Conservation (phyloP, 2,329 filamentous ascomycete species). For the Fusarium concolor region DNA sequence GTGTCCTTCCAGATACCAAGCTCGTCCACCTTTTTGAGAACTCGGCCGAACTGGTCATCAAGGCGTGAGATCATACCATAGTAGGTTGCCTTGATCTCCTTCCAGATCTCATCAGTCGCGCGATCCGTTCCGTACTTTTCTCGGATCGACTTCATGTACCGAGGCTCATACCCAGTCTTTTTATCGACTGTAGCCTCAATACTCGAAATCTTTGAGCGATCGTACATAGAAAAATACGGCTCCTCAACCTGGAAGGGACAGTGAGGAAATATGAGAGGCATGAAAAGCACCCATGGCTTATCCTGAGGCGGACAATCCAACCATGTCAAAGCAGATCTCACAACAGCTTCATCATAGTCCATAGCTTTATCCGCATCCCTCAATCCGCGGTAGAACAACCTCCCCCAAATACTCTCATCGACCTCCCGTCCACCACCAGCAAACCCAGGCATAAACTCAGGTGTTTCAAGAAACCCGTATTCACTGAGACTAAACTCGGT, state of each 20-base stretch:
- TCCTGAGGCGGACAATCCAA: slow-evolving; percentile 55
- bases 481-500: slow-evolving; percentile 60
- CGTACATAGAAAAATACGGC: slow-evolving; percentile 61
- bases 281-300: slow-evolving; percentile 57
- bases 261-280: slow-evolving; percentile 59
- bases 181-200: slow-evolving; percentile 15
- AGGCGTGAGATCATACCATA: slow-evolving; percentile 60
- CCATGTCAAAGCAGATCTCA: slow-evolving; percentile 57
- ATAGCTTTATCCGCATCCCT: slow-evolving; percentile 52
- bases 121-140: slow-evolving; percentile 53
- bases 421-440: slow-evolving; percentile 33
- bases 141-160: slow-evolving; percentile 56
- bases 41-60: slow-evolving; percentile 59
- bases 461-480: slow-evolving; percentile 57
- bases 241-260: slow-evolving; percentile 62
- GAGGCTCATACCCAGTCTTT: slow-evolving; percentile 57
- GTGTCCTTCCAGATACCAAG: slow-evolving; percentile 53
- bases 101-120: slow-evolving; percentile 57
- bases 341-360: slow-evolving; percentile 59
- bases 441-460: slow-evolving; percentile 51
- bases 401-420: slow-evolving; percentile 53
- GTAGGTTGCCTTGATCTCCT: slow-evolving; percentile 58
- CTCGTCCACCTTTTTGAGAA: slow-evolving; percentile 52
- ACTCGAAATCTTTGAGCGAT: slow-evolving; percentile 47
- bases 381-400: slow-evolving; percentile 57